Base-by-base conservation (phyloP, 176 grass and related monocot genomes). In the Eremochloa ophiuroides region DNA sequence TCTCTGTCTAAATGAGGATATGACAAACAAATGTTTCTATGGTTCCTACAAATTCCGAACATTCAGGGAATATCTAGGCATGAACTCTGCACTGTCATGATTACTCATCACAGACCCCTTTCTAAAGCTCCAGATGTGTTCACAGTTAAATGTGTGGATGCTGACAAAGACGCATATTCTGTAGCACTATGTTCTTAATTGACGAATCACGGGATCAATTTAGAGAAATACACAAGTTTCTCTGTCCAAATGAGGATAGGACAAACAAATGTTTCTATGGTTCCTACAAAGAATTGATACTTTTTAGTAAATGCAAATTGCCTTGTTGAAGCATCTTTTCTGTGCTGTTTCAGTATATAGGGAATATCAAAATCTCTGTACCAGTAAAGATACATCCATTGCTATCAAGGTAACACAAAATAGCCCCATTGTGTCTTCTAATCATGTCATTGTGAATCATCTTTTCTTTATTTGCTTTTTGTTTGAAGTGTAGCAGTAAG, bases 261-360 rank as follows among this genome's bases (percentile, higher is more conserved):
- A 10, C 59, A 66, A 18, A 25, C 4, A 38, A 7, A 66, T 66
- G 43, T 46, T 66, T 50, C 7, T 37, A 79, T 79, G 20, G 67
- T 79, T 79, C 20, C 77, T 2, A 31, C 33, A 80, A 44, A 15
- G 11, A 59, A 26, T 46, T 66, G 14, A 58, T 66, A 41, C 68
- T 66, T 48, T 25, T 59, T 26, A 59, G 9, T 46, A 80, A 30
- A 29, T 69, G 70, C 41, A 38, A 66, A 60, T 31, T 68, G 8
- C 42, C 35, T 66, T 78, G n/a, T 75, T 22, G 43, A 20, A 10
- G 56, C 66, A 65, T 56, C 22, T 46, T 69, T 82, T 75, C 12
- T 35, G 23, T 83, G 27, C 31, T 60, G 20, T 41, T 73, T 58
- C 22, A 59, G 73, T 83, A 64, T 64, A 87, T 87, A 56, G 13